Base-by-base conservation (phyloP, 2,329 filamentous ascomycete species). In the Macrophomina tecta region DNA sequence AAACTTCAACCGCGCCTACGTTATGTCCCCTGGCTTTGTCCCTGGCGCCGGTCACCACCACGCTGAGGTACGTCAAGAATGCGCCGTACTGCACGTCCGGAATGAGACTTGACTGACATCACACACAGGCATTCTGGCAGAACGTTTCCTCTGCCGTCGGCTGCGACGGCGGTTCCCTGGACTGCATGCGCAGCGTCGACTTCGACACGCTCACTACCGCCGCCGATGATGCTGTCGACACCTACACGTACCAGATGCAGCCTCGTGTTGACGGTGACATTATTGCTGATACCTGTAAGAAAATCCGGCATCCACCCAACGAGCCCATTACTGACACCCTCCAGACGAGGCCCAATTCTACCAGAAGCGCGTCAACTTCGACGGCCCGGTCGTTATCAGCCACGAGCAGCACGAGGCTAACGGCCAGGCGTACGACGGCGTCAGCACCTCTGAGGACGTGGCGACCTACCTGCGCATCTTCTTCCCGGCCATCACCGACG, bases 341-440 rank as follows among this genome's bases (percentile, higher is more conserved):
- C 11, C 56, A 61, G 56, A 79, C 64, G 77, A 79, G 69, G 73
- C 76, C 3, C 73, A 76, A 65, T 70, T 79, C 42, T 79, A 79
- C 70, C 74, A 77, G 69, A 72, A 72, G 14, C 73, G 72, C 42
- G 78, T 78, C 71, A 78, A 78, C 69, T 79, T 77, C 69, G 71
- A 63, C 34, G 77, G 77, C 14, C 76, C 77, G 2, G 52, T 76
- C 1, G 75, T 79, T 18, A 77, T 79, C 64, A 74, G 70, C 12
- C 77, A 79, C 68, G 76, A 78, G 67, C 70, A 72, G 52, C 77
- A 79, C 66, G 76, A 79, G 69, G 71, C 72, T 40, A 79, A 79
- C 65, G 63, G 71, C 51, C 71, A 70, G 63, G 68, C 74, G 1
- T 77, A 70, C 34, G 62, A 68, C 1, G 75, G 77, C 7, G 72